Base-by-base conservation (phyloP, 495 filamentous ascomycete genomes). In the Podospora conica region DNA sequence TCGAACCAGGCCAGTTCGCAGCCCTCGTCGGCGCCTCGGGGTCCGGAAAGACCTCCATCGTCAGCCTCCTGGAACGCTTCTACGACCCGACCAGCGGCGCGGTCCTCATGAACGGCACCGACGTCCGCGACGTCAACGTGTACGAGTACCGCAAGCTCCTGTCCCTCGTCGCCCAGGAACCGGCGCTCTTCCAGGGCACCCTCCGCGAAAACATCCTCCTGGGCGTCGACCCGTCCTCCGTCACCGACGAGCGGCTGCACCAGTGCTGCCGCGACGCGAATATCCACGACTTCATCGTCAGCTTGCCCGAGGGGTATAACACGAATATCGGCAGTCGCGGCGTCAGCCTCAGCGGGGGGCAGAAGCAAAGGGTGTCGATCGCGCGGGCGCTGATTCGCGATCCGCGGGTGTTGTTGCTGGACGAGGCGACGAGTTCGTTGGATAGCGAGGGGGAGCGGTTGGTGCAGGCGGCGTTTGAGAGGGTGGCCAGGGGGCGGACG, bases 361-460 rank as follows among this genome's bases (percentile, higher is more conserved):
- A 96, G 76, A 87, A 86, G 71, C 91, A 94, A 73, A 80, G 91
- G 15, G 74, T 96, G 20, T 83, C 88, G 1, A 90, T 96, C 60
- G 91, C 91, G 2, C 77, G 91, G 22, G 90, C 91, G 0, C 78
- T 94, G 25, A 84, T 96, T 10, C 84, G 90, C 11, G 83, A 89
- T 56, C 90, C 91, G 4, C 77, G 81, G 56, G 77, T 94, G 28
- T 74, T 94, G 67, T 76, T 96, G 29, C 80, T 96, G 2, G 91
- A 96, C 69, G 91, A 96, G 75, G 88, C 91, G 1, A 94, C 91
- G 6, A 86, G 82, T 54, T 86, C 86, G n/a, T 77, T 93, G 48
- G 91, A 96, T 66, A 86, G 87, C 65, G 85, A 90, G 75, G 86
- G 84, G 20, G 91, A 95, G 78, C 83, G 83, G 69, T 75, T 89